A percentile compares a stretch with the other conserved stretches of the same genome.
These are phyloP conservation scores for Oenanthe sinensis DNA, from an alignment of 129 eudicot genomes.

Conservation along the genomic window DNA sequence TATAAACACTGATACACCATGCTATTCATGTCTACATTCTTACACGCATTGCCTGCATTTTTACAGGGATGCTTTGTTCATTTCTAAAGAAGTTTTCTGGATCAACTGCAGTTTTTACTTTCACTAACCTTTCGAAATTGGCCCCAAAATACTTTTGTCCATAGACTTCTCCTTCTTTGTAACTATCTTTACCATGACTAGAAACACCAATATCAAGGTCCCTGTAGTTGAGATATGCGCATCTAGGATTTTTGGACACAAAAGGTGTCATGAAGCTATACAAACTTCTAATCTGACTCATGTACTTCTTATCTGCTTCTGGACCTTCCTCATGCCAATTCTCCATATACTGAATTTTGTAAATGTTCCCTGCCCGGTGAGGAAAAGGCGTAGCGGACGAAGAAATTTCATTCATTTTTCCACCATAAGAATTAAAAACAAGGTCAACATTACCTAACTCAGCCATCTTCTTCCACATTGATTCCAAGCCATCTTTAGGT, in stretches of 20 bases:
- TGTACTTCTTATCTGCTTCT: slow-evolving; percentile 9
- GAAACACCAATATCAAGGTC: background rate
- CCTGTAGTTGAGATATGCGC: background rate
- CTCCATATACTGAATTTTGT: slow-evolving; percentile 29
- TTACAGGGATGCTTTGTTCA: slow-evolving; percentile 9
- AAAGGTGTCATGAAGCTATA: slow-evolving; percentile 7
- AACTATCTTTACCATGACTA: slow-evolving; percentile 1
- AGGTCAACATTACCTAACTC: slow-evolving; percentile 10
- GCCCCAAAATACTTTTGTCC: slow-evolving; percentile 10
- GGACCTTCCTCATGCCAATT: slow-evolving; percentile 27
- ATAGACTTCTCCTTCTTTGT: background rate
- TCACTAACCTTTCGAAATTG: slow-evolving; percentile 16
- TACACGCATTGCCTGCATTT: background rate
- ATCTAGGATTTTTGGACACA: background rate
- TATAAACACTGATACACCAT: background rate
- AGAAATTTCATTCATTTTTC: slow-evolving; percentile 7
- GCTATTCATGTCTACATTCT: background rate
- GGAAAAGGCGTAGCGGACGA: slow-evolving; percentile 40
- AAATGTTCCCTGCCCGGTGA: slow-evolving; percentile 51
- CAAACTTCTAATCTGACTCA: slow-evolving; percentile 17
- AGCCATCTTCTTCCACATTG: slow-evolving; percentile 19
- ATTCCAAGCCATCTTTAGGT: slow-evolving; percentile 21
- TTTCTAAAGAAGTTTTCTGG: slow-evolving; percentile 14
- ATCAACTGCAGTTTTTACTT: slow-evolving; percentile 22
- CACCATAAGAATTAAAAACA: background rate